Percentiles rank a stretch among this genome's conserved stretches.
Conservation (phyloP, 2,329 filamentous ascomycete species). For the Cylindrodendrum hubeiense region DNA sequence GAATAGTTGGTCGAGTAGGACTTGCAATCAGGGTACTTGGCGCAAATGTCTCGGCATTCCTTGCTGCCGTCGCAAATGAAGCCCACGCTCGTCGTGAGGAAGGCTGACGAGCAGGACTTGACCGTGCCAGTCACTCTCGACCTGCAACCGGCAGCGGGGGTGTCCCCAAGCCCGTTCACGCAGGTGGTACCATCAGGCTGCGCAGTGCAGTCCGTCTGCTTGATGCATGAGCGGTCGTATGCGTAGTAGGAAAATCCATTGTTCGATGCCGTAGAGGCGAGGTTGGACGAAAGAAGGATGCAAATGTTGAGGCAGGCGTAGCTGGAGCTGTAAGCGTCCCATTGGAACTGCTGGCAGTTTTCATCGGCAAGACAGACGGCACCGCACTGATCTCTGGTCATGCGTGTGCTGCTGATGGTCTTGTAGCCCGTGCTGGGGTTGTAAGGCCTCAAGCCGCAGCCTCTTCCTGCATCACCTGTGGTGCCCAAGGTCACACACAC, state of each 20-base stretch:
- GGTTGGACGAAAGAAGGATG: constrained; percentile 21
- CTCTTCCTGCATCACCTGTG: constrained; percentile 25
- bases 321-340: constrained; percentile 24
- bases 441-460: constrained; percentile 34
- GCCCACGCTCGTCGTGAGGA: constrained; percentile 24
- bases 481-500: constrained; percentile 30
- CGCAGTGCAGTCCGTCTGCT: constrained; percentile 19
- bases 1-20: constrained; percentile 34
- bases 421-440: constrained; percentile 35
- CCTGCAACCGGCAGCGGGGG: constrained; percentile 29
- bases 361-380: constrained; percentile 33
- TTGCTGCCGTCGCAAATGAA: constrained; percentile 23
- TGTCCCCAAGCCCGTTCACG: constrained; percentile 34
- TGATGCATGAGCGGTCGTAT: constrained; percentile 36
- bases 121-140: constrained; percentile 20
- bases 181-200: constrained; percentile 28
- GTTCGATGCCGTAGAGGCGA: constrained; percentile 22
- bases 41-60: constrained; percentile 38
- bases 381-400: constrained; percentile 34
- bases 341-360: constrained; percentile 36
- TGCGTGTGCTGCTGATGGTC: constrained; percentile 22
- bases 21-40: constrained; percentile 36
- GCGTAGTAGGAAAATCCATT: constrained; percentile 27
- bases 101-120: constrained; percentile 36
- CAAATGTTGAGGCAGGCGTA: constrained; percentile 31